Percentiles rank a stretch among this genome's conserved stretches.
phyloP scores from a whole-genome alignment of 1,284 basidiomycete species.

The Leccinum griseonigrum region DNA sequence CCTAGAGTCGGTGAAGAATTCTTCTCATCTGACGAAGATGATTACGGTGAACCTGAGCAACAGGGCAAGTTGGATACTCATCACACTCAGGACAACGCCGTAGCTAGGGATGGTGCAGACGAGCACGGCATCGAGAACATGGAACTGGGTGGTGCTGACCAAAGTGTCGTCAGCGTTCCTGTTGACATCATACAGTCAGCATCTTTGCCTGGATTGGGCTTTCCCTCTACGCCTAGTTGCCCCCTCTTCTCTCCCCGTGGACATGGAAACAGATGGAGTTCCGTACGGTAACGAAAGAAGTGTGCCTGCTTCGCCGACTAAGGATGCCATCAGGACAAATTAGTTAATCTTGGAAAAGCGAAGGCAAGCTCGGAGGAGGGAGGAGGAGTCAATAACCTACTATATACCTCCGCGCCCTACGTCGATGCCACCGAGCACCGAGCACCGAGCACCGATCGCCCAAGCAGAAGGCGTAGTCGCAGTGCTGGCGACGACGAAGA shows the following conservation, averaged over 20 bases:
- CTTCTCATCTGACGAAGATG: conserved; percentile 38
- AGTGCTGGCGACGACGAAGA: conserved; percentile 61
- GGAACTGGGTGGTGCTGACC: conserved; percentile 39
- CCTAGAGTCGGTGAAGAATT: conserved; percentile 68
- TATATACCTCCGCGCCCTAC: conserved; percentile 30
- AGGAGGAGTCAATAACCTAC: conserved; percentile 45
- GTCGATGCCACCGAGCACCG: conserved; percentile 34
- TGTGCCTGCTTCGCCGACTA: conserved; percentile 45
- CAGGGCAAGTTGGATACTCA: conserved; percentile 19
- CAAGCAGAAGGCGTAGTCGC: conserved; percentile 63
- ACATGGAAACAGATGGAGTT: conserved; percentile 61
- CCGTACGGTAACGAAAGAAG: conserved; percentile 48
- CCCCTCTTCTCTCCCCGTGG: conserved; percentile 40
- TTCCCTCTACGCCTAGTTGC: conserved; percentile 30
- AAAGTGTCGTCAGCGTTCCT: conserved; percentile 62
- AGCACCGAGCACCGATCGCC: conserved; percentile 33
- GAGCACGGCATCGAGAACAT: conserved; percentile 19
- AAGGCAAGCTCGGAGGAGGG: conserved; percentile 55
- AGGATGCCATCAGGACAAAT: conserved; percentile 63
- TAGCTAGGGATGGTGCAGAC: conserved; percentile 19
- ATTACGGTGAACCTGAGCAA: conserved; percentile 29
- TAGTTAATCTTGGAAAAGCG: conserved; percentile 72
- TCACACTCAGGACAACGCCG: conserved; percentile 14
- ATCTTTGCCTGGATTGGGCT: conserved; percentile 25
- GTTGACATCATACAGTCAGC: conserved; percentile 52